Evolutionary conservation across 129 eudicot species (phyloP), one percentile per base, ranked within the genome.

Genomic region (Saussurea involucrata): DNA sequence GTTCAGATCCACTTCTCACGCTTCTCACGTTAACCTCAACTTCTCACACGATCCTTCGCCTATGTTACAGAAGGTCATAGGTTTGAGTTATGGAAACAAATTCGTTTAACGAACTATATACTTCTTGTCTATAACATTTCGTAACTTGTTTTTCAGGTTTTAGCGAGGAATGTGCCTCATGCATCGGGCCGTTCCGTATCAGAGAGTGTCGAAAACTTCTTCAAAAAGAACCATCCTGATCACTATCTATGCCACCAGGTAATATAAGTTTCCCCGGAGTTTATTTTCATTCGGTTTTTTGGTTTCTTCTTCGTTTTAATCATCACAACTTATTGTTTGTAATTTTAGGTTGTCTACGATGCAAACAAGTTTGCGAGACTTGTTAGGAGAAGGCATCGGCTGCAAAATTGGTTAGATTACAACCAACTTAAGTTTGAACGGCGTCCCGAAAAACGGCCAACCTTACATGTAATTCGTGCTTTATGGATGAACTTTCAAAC

Each of bases 381-480:
- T 3, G 88, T 92, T 58, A 82, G 87, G 63, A 85, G 90, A 85
- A 86, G 97, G 83, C 84, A 92, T 57, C 83, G 90, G 71, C 77
- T 95, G 78, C 97, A 92, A 49, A 90, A 92, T 80, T 95, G 99
- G 99, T 87, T 92, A 73, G 99, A 95, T 80, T 95, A 95, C 80
- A 72, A 95, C 82, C 91, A 81, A 69, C 92, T 92, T 40, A 92
- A 90, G 87, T 90, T 78, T 73, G 96, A 95, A 85, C 88, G 92
- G 53, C 69, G 90, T 72, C 94, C 94, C 33, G 88, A 87, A 64
- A 95, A 92, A 82, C 86, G 92, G 74, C 99, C 99, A 28, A 88
- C 85, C 37, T 81, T 68, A 24, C 92, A 83, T 94, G 99, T 95
- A 78, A 46, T 58, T 42, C 63, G 7, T 49, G 40, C 65, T 64